Evolutionary conservation across 2,329 filamentous ascomycete genomes (phyloP).

Genomic region (Aspergillaceae sp.): DNA sequence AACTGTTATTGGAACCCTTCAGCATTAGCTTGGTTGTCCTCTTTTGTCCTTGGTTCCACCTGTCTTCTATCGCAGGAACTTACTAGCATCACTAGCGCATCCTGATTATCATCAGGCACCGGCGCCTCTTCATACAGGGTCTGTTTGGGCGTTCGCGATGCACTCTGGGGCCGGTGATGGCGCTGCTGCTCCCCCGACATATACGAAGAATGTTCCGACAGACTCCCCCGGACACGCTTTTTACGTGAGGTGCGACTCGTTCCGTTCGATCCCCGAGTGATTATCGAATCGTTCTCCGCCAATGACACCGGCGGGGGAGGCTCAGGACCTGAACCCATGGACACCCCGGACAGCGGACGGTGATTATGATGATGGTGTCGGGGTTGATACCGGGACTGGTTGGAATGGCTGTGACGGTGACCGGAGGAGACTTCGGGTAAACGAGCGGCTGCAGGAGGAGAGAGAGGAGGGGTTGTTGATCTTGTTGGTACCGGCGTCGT

Average conservation of each 20-base stretch:
- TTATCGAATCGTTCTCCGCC: slow-evolving; percentile 13
- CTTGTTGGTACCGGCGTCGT: too few relatives aligned
- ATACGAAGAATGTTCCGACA: slow-evolving; percentile 27
- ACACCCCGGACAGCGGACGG: slow-evolving; percentile 11
- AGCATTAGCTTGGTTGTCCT: slow-evolving; percentile 6
- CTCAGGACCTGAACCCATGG: slow-evolving; percentile 9
- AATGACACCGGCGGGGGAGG: slow-evolving; percentile 6
- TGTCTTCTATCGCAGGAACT: slow-evolving; percentile 1
- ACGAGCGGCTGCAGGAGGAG: neutral
- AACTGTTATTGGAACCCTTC: slow-evolving; percentile 28
- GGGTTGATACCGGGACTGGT: slow-evolving; percentile 9
- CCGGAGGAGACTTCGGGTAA: slow-evolving; percentile 14
- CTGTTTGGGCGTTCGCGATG: slow-evolving; percentile 20
- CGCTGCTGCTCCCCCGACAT: slow-evolving; percentile 21
- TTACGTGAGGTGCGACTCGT: slow-evolving; percentile 14
- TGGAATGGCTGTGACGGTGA: slow-evolving; percentile 11
- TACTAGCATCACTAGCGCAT: slow-evolving; percentile 40
- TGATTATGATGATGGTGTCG: slow-evolving; percentile 6
- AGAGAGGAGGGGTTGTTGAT: neutral
- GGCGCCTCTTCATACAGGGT: slow-evolving; percentile 19
- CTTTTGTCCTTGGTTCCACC: too few relatives aligned
- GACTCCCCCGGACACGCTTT: slow-evolving; percentile 23
- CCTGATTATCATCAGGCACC: slow-evolving; percentile 22
- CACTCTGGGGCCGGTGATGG: slow-evolving; percentile 10
- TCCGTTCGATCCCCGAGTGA: slow-evolving; percentile 18